Conservation (phyloP, 2,329 filamentous ascomycete species). For the Clonostachys rhizophaga region DNA sequence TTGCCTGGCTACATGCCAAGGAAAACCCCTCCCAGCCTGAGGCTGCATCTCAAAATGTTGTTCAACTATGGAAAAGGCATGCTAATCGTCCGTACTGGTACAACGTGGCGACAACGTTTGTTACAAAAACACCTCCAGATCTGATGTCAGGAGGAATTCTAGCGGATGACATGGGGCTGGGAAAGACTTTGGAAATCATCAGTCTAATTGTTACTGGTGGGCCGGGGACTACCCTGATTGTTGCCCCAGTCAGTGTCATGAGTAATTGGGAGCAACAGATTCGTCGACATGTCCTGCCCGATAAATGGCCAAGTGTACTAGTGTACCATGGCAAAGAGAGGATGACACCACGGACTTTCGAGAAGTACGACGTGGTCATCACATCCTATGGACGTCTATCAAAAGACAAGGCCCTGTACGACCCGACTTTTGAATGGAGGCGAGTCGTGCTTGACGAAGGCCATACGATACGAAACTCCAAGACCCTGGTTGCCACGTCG, state of each 20-base stretch:
- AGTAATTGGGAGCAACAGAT: slow-evolving; percentile 87
- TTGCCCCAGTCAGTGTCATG: slow-evolving; percentile 82
- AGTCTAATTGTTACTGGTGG: slow-evolving; percentile 63
- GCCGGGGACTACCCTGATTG: slow-evolving; percentile 66
- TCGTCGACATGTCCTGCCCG: slow-evolving; percentile 60
- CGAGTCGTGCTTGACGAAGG: slow-evolving; percentile 81
- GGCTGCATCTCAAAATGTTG: slow-evolving; percentile 48
- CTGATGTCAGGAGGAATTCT: slow-evolving; percentile 79
- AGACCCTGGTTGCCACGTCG: slow-evolving; percentile 67
- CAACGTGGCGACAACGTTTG: slow-evolving; percentile 55
- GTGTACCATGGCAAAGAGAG: slow-evolving; percentile 69
- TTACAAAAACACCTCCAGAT: slow-evolving; percentile 48
- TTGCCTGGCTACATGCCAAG: slow-evolving; percentile 76
- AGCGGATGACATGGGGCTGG: slow-evolving; percentile 30
- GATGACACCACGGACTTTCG: slow-evolving; percentile 51
- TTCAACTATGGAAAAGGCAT: slow-evolving; percentile 73
- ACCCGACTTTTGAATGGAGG: slow-evolving; percentile 56
- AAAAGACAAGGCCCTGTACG: slow-evolving; percentile 47
- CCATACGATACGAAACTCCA: slow-evolving; percentile 74
- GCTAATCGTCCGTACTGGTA: slow-evolving; percentile 47
- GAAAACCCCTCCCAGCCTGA: slow-evolving; percentile 66
- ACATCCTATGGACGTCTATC: slow-evolving; percentile 79
- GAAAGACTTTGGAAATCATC: slow-evolving; percentile 76
- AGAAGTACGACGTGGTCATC: slow-evolving; percentile 70
- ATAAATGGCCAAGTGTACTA: slow-evolving; percentile 61